phyloP scores from a whole-genome alignment of 768 basidiomycete species.

The Cyclocybe cylindracea region DNA sequence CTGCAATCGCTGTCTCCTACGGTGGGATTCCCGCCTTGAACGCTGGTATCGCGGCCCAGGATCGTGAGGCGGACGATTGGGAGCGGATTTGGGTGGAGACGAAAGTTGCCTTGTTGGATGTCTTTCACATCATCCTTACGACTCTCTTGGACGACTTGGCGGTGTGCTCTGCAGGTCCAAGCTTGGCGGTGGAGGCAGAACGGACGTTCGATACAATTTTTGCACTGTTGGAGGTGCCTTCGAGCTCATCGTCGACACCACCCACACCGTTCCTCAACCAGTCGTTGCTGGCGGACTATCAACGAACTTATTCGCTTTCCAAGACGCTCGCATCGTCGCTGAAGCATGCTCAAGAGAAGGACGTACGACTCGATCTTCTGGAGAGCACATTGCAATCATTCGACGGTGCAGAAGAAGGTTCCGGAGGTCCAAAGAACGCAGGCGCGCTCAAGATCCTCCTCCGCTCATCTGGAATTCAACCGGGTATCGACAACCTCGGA shows the following conservation, averaged over 20 bases:
- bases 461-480: slow-evolving; percentile 55
- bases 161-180: slow-evolving; percentile 35
- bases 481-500: slow-evolving; percentile 38
- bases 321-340: slow-evolving; percentile 47
- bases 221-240: slow-evolving; percentile 51
- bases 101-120: slow-evolving; percentile 71
- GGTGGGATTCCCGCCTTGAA: slow-evolving; percentile 49
- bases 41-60: slow-evolving; percentile 19
- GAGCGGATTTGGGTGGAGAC: slow-evolving; percentile 70
- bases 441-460: slow-evolving; percentile 67
- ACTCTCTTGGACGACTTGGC: slow-evolving; percentile 52
- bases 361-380: slow-evolving; percentile 58
- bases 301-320: slow-evolving; percentile 63
- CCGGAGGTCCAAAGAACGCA: slow-evolving; percentile 31
- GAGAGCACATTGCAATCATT: slow-evolving; percentile 50
- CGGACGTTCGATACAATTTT: slow-evolving; percentile 59
- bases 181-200: slow-evolving; percentile 50
- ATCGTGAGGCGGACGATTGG: slow-evolving; percentile 59
- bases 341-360: slow-evolving; percentile 48
- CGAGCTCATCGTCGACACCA: slow-evolving; percentile 30
- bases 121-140: slow-evolving; percentile 61
- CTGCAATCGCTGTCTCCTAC: slow-evolving; percentile 56
- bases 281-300: slow-evolving; percentile 71
- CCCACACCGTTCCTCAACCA: slow-evolving; percentile 65
- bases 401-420: slow-evolving; percentile 20